A percentile compares a stretch with the other conserved stretches of the same genome.
phyloP scores from a whole-genome alignment of 2,329 filamentous ascomycete genomes.

The Helotiales sp. region DNA sequence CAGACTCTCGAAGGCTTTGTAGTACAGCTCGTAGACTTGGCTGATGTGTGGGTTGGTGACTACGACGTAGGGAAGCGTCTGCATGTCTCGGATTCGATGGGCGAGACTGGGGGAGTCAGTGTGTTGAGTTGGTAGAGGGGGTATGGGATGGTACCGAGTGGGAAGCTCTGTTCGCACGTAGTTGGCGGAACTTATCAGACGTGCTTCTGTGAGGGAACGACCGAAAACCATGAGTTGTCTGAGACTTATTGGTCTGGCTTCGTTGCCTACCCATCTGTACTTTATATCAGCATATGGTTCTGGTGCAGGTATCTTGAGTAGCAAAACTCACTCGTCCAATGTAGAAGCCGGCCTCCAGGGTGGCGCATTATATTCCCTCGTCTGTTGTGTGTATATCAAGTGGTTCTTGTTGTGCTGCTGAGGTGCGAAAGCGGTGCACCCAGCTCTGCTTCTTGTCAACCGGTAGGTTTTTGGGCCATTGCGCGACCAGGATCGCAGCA shows the following conservation, averaged over 20 bases:
- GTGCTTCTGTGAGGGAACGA: conserved; percentile 85
- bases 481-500: conserved; percentile 44
- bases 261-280: conserved; percentile 85
- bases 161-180: conserved; percentile 96
- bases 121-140: neutral
- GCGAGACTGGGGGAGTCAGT: conserved; percentile 65
- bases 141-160: conserved; percentile 61
- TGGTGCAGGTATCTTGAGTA: neutral
- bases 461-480: conserved; percentile 40
- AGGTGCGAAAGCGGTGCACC: conserved; percentile 11
- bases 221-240: conserved; percentile 98
- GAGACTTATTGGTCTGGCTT: conserved; percentile 93
- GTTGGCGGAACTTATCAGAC: conserved; percentile 92
- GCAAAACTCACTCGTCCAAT: conserved; percentile 63
- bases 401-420: conserved; percentile 10
- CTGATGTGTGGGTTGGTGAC: conserved; percentile 94
- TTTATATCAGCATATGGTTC: conserved; percentile 23
- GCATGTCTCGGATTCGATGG: conserved; percentile 95
- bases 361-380: conserved; percentile 37
- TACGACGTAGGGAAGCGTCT: conserved; percentile 92
- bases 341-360: conserved; percentile 68
- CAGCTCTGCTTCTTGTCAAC: conserved; percentile 35
- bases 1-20: conserved; percentile 91
- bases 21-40: conserved; percentile 96
- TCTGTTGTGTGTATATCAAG: conserved; percentile 7